Conservation (phyloP, 768 basidiomycete genomes). For the Cystofilobasidium macerans region DNA sequence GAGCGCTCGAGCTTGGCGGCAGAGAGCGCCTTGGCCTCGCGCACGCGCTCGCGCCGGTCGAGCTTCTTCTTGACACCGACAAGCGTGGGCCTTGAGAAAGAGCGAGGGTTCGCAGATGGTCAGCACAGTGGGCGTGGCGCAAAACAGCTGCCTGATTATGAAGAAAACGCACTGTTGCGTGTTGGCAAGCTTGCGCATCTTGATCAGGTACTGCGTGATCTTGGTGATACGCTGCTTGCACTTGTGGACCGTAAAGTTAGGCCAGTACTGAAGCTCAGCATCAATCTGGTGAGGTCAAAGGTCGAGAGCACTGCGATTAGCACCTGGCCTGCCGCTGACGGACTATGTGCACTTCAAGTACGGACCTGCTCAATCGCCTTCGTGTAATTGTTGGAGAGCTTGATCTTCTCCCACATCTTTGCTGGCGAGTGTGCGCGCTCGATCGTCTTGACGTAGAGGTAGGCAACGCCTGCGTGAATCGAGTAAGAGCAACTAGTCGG, state of each 20-base stretch:
- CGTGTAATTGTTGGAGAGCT: conserved; percentile 82
- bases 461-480: conserved; percentile 54
- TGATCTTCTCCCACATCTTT: conserved; percentile 95
- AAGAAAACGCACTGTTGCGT: conserved; percentile 60
- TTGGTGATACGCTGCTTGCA: conserved; percentile 99
- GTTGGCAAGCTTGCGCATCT: conserved; percentile 83
- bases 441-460: conserved; percentile 93
- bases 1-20: conserved; percentile 90
- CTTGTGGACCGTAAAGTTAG: conserved; percentile 92
- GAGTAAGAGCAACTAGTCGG: neutral
- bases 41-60: conserved; percentile 77
- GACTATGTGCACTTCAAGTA: no score
- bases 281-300: conserved; percentile 58
- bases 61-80: conserved; percentile 95
- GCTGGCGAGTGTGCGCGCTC: conserved; percentile 93
- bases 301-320: neutral
- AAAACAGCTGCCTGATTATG: no score
- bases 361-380: conserved; percentile 87
- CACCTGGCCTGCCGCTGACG: no score
- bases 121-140: no score
- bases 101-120: no score
- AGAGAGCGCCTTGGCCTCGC: conserved; percentile 90
- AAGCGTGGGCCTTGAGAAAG: conserved; percentile 61
- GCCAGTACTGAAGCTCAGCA: conserved; percentile 92
- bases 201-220: conserved; percentile 97